These are phyloP conservation scores for Hymenoscyphus fructigenus DNA, from an alignment of 2,329 filamentous ascomycete genomes.

Conservation along the genomic window DNA sequence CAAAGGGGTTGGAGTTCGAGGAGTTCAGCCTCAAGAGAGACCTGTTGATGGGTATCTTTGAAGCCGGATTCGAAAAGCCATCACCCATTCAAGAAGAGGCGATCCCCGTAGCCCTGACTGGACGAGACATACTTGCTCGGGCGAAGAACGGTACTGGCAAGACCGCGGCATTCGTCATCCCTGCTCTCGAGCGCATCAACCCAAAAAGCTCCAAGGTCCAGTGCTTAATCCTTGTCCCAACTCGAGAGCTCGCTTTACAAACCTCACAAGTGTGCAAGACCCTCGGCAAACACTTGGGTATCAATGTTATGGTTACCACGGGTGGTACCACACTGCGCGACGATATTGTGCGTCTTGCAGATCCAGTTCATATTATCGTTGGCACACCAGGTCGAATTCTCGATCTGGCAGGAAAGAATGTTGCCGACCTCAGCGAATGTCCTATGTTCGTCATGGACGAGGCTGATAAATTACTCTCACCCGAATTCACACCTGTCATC, in stretches of 20 bases:
- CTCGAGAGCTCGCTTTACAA: conserved; percentile 93
- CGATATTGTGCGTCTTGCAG: conserved; percentile 92
- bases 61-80: conserved; percentile 97
- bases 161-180: conserved; percentile 96
- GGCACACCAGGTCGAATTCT: conserved; percentile 95
- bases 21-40: conserved; percentile 94
- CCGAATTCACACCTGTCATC: conserved; percentile 96
- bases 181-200: conserved; percentile 92
- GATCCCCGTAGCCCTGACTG: conserved; percentile 92
- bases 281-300: conserved; percentile 90
- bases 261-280: conserved; percentile 99
- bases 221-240: conserved; percentile 93
- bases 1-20: conserved; percentile 96
- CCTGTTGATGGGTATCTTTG: conserved; percentile 98
- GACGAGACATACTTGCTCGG: conserved; percentile 90
- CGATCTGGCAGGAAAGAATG: conserved; percentile 92
- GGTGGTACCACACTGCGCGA: conserved; percentile 93
- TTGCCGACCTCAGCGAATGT: conserved; percentile 93
- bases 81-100: conserved; percentile 99
- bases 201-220: conserved; percentile 96
- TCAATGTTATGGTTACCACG: conserved; percentile 99
- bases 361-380: conserved; percentile 95
- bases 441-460: conserved; percentile 99
- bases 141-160: conserved; percentile 99
- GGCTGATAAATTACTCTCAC: conserved; percentile 94